These are phyloP conservation scores for Aspergillus awamori DNA, from an alignment of 2,329 filamentous ascomycete species.

Conservation along the genomic window DNA sequence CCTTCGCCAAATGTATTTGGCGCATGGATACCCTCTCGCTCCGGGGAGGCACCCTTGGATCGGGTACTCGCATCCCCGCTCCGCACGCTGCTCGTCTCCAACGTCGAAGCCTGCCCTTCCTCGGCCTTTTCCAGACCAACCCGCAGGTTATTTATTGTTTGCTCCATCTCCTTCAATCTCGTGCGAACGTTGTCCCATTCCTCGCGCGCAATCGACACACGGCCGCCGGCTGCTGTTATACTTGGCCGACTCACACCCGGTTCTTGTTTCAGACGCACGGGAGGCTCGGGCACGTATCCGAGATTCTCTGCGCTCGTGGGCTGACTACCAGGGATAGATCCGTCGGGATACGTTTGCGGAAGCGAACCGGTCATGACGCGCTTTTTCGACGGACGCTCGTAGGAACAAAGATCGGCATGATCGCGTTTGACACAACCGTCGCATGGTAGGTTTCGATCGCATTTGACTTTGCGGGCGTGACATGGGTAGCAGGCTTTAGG, in stretches of 20 bases:
- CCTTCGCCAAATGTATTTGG: conserved; percentile 62
- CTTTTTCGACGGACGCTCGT: conserved; percentile 53
- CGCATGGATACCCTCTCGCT: conserved; percentile 62
- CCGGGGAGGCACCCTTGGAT: conserved; percentile 40
- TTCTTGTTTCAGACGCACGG: conserved; percentile 30
- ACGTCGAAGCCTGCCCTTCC: conserved; percentile 27
- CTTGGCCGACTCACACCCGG: conserved; percentile 16
- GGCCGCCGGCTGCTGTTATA: conserved; percentile 21
- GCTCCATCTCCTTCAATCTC: conserved; percentile 48
- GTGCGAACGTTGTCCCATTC: conserved; percentile 49
- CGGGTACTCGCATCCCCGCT: conserved; percentile 35
- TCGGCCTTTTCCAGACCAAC: conserved; percentile 44
- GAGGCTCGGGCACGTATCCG: conserved; percentile 24
- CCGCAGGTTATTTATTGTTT: conserved; percentile 43
- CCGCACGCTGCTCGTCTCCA: conserved; percentile 36
- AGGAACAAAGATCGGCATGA: conserved; percentile 53
- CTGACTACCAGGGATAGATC: conserved; percentile 19
- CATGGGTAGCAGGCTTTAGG: conserved; percentile 52
- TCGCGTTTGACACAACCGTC: conserved; percentile 54
- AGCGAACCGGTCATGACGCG: conserved; percentile 32
- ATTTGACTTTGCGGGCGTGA: conserved; percentile 53
- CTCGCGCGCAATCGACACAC: conserved; percentile 45
- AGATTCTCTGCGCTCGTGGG: conserved; percentile 13
- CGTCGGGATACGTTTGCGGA: conserved; percentile 29
- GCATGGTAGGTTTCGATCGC: conserved; percentile 53